phyloP scores from a whole-genome alignment of 441 rosid genomes.

The Flueggea neowawraea region DNA sequence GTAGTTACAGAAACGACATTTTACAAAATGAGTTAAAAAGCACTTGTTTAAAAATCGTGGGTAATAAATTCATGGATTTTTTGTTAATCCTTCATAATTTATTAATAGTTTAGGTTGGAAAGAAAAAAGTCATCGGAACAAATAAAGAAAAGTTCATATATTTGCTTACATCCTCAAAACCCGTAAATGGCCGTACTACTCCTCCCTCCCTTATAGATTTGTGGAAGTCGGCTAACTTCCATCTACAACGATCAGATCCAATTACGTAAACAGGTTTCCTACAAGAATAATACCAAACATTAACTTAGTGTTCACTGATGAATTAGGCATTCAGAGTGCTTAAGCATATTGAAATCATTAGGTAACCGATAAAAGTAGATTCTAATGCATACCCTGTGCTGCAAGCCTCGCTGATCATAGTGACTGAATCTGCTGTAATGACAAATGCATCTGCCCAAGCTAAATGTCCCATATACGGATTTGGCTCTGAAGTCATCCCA shows the following conservation, averaged over 20 bases:
- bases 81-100: too few species aligned
- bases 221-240: constrained; percentile 89
- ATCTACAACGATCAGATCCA: constrained; percentile 80
- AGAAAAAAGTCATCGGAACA: background rate
- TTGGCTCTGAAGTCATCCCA: constrained; percentile 51
- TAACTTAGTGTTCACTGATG: background rate
- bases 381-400: constrained; percentile 77
- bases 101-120: too few species aligned
- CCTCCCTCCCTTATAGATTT: constrained; percentile 78
- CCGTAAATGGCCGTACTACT: constrained; percentile 68
- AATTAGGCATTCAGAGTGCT: background rate
- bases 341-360: background rate
- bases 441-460: constrained; percentile 99
- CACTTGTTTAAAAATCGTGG: too few species aligned
- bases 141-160: background rate
- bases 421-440: constrained; percentile 91
- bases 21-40: too few species aligned
- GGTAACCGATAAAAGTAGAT: background rate
- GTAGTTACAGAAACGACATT: too few species aligned
- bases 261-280: constrained; percentile 89
- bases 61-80: too few species aligned
- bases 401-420: constrained; percentile 93
- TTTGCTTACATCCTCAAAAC: constrained; percentile 80
- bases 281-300: constrained; percentile 15
- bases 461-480: constrained; percentile 87